Conservation (phyloP, 2,329 filamentous ascomycete species). For the Penicillium sp. region DNA sequence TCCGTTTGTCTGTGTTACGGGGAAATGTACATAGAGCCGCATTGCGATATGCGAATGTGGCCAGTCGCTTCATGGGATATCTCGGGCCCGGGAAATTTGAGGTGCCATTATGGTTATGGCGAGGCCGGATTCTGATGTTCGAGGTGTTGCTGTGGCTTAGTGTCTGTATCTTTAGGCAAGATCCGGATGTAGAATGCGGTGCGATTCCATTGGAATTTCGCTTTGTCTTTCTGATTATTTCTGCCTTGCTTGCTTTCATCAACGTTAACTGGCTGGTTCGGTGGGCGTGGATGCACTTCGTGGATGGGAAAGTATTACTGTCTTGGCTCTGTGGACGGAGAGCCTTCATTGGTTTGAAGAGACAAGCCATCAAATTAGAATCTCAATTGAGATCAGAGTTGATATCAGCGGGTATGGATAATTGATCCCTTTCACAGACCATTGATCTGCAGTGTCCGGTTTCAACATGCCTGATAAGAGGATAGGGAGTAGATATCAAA, state of each 20-base stretch:
- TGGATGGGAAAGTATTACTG: neutral
- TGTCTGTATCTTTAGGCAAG: neutral
- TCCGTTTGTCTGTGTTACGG: conserved; percentile 7
- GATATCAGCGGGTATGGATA: neutral
- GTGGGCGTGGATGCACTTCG: neutral
- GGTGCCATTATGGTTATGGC: neutral
- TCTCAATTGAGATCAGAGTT: neutral
- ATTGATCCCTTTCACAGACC: neutral
- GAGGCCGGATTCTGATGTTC: neutral
- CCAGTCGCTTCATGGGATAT: neutral
- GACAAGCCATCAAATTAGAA: neutral
- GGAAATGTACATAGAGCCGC: neutral
- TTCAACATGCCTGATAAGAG: neutral
- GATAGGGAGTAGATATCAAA: neutral
- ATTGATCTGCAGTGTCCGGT: neutral
- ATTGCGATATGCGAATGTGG: neutral
- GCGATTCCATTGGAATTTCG: neutral
- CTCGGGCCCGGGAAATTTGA: neutral
- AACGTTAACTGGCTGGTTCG: neutral
- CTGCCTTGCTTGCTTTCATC: neutral
- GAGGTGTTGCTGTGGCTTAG: neutral
- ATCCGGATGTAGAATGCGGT: neutral
- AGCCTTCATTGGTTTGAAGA: neutral
- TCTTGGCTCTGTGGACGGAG: neutral
- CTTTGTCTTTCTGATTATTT: neutral